These are phyloP conservation scores for Closterium sp. DNA, from an alignment of 139 green algal genomes.

Conservation along the genomic window DNA sequence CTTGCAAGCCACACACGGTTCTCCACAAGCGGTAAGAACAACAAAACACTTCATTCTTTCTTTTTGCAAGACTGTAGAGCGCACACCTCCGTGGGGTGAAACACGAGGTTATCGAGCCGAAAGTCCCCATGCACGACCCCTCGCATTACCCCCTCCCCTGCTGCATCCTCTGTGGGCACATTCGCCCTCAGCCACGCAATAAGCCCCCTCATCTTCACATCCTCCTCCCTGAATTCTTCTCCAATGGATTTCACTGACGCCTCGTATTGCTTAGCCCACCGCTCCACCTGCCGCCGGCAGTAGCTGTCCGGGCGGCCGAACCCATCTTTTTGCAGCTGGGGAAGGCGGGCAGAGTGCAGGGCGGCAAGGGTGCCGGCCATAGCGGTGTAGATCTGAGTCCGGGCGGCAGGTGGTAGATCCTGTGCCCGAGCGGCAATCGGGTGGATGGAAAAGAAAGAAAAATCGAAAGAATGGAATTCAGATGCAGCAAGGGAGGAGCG, in stretches of 20 bases:
- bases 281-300: conserved; percentile 58
- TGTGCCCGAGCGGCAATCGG: too few relatives aligned
- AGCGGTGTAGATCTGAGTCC: conserved; percentile 53
- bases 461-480: background rate
- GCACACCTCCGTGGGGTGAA: conserved; percentile 55
- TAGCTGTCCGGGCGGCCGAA: conserved; percentile 75
- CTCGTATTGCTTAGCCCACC: conserved; percentile 50
- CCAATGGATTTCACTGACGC: conserved; percentile 18
- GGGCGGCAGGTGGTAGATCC: background rate
- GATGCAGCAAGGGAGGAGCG: background rate
- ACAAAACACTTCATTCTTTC: too few relatives aligned
- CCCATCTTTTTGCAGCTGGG: conserved; percentile 55
- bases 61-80: too few relatives aligned
- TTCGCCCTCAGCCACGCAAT: conserved; percentile 70
- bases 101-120: conserved; percentile 94
- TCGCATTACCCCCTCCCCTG: background rate
- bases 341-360: conserved; percentile 75
- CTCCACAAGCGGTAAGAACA: too few relatives aligned
- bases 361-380: conserved; percentile 72
- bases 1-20: too few relatives aligned
- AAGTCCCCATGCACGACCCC: conserved; percentile 82
- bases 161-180: conserved; percentile 59
- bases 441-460: background rate
- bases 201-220: conserved; percentile 46
- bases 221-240: background rate